Percentiles rank a stretch among this genome's conserved stretches.
These are phyloP conservation scores for Phaeophleospora eucalypticola DNA, from an alignment of 2,329 filamentous ascomycete species.

Conservation along the genomic window DNA sequence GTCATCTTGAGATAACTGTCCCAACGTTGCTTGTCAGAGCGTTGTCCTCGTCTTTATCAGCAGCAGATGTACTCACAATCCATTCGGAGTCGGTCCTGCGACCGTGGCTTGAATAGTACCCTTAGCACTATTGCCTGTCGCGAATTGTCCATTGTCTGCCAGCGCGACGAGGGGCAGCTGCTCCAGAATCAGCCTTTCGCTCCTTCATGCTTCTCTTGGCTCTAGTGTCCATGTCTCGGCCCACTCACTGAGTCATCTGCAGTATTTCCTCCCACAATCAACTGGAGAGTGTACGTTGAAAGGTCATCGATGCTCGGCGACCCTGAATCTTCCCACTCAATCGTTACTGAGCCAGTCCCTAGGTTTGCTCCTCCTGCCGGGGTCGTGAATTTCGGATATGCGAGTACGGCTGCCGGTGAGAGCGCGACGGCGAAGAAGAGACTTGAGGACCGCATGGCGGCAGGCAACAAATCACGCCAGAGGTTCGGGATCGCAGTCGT, in stretches of 20 bases:
- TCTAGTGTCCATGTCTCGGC: no score
- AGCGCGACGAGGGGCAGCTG: conserved; percentile 17
- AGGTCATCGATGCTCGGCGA: conserved; percentile 50
- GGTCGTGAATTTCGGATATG: conserved; percentile 52
- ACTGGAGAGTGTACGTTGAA: conserved; percentile 53
- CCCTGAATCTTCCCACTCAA: conserved; percentile 56
- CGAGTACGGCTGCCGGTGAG: conserved; percentile 35
- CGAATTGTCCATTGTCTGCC: conserved; percentile 9
- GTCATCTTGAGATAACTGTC: conserved; percentile 57
- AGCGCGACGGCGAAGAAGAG: conserved; percentile 1
- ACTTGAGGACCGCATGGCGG: conserved; percentile 6
- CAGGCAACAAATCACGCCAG: background rate
- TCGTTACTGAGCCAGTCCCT: conserved; percentile 48
- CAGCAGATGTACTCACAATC: conserved; percentile 46
- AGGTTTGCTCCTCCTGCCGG: conserved; percentile 51
- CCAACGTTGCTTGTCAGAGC: conserved; percentile 6
- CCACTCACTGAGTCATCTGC: background rate
- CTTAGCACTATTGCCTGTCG: conserved; percentile 9
- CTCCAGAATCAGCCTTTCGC: no score
- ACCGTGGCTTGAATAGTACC: conserved; percentile 18
- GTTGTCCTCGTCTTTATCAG: background rate
- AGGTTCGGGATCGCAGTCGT: no score
- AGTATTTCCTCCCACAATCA: conserved; percentile 58
- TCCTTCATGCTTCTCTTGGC: no score
- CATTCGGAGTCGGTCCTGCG: conserved; percentile 44